A percentile compares a stretch with the other conserved stretches of the same genome.
Evolutionary conservation across 345 rosid species (phyloP).

Genomic region (Combretum micranthum): DNA sequence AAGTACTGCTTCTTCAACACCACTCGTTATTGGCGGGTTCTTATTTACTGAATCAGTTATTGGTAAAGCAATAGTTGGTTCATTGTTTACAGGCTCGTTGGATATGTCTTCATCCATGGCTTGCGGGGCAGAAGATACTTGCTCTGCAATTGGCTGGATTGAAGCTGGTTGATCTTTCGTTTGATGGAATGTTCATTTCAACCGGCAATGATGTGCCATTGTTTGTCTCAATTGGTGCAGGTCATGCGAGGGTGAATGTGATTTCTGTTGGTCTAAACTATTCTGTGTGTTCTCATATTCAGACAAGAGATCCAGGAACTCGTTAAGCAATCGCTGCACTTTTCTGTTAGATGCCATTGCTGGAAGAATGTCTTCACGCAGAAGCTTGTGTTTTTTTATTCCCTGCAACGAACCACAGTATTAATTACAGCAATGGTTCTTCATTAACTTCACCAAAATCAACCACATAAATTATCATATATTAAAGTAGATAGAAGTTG

Average conservation of each 20-base stretch:
- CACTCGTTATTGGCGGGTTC: constrained; percentile 1
- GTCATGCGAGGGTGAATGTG: constrained; percentile 11
- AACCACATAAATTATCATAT: too few relatives aligned
- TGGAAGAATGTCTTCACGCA: constrained; percentile 86
- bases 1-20: constrained; percentile 8
- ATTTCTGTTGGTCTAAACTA: constrained; percentile 18
- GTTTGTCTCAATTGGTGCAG: constrained; percentile 20
- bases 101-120: constrained; percentile 8
- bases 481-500: too few relatives aligned
- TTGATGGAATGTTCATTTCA: constrained; percentile 10
- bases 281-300: constrained; percentile 59
- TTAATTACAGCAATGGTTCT: too few relatives aligned
- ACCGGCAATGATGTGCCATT: constrained; percentile 13
- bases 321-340: constrained; percentile 91
- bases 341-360: constrained; percentile 96
- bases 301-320: constrained; percentile 88
- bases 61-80: constrained; percentile 12
- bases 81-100: constrained; percentile 10
- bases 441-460: too few relatives aligned
- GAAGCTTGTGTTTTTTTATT: constrained; percentile 82
- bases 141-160: neutral
- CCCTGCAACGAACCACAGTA: constrained; percentile 41
- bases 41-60: constrained; percentile 13
- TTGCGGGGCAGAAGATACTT: neutral
- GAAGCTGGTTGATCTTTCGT: constrained; percentile 10